Conservation (phyloP, 106 monocot genomes). For the Ottelia alismoides region DNA sequence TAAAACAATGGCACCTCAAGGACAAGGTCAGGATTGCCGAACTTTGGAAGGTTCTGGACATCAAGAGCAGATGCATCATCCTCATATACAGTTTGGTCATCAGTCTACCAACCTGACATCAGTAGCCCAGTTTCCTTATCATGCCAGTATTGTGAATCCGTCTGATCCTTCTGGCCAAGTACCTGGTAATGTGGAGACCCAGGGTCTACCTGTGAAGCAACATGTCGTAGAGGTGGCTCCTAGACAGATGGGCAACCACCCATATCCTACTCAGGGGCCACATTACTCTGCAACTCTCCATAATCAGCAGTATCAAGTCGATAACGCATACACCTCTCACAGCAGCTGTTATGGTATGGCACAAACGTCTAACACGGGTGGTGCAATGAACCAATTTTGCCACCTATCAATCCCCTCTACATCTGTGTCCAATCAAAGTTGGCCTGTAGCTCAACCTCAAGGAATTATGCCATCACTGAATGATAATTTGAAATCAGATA, state of each 20-base stretch:
- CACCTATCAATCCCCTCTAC: constrained; percentile 8
- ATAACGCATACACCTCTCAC: constrained; percentile 21
- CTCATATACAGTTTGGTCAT: constrained; percentile 20
- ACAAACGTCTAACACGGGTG: constrained; percentile 10
- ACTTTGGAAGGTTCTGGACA: constrained; percentile 7
- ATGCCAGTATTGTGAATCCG: constrained; percentile 18
- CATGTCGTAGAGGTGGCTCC: constrained; percentile 10
- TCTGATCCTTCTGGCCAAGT: constrained; percentile 16
- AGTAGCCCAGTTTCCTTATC: constrained; percentile 18
- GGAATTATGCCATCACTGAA: constrained; percentile 11
- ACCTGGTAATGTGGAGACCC: constrained; percentile 13
- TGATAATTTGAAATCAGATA: constrained; percentile 10
- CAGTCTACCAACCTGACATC: constrained; percentile 16
- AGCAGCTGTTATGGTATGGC: constrained; percentile 17
- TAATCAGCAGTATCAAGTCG: constrained; percentile 24
- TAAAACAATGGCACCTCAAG: constrained; percentile 14
- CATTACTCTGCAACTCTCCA: constrained; percentile 9
- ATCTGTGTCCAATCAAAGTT: constrained; percentile 8
- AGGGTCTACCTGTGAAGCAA: constrained; percentile 16
- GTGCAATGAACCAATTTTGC: constrained; percentile 4
- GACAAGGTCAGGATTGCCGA: constrained; percentile 31
- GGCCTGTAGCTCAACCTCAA: constrained; percentile 17
- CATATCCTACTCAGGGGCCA: constrained; percentile 18
- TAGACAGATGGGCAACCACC: constrained; percentile 1
- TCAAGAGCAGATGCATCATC: constrained; percentile 20